Percentiles rank a stretch among this genome's conserved stretches.
Conservation (phyloP, 2,329 filamentous ascomycete species). For the Teratosphaeria gauchensis region DNA sequence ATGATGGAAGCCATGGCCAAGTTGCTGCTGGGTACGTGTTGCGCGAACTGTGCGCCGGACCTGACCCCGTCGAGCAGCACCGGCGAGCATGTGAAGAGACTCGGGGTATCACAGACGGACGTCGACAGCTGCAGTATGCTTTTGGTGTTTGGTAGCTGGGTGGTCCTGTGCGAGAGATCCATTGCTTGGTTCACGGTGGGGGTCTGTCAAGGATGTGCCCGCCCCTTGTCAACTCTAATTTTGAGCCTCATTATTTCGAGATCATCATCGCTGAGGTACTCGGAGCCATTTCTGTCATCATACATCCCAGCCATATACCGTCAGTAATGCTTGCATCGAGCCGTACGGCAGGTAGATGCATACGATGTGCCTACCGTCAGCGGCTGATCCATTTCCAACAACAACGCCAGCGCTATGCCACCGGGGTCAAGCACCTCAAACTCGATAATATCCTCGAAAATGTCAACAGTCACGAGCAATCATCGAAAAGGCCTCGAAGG, state of each 20-base stretch:
- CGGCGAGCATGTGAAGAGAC: too few relatives aligned
- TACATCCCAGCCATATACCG: not conserved
- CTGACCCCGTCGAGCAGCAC: too few relatives aligned
- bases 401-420: slow-evolving; percentile 18
- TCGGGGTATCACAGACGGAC: too few relatives aligned
- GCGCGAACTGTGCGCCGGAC: too few relatives aligned
- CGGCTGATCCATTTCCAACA: slow-evolving; percentile 19
- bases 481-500: not conserved
- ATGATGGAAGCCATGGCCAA: slow-evolving; percentile 56
- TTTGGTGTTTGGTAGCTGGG: too few relatives aligned
- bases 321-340: not conserved
- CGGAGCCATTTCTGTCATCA: not conserved
- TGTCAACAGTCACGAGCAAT: not conserved
- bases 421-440: not conserved
- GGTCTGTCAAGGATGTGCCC: not conserved
- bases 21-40: not conserved
- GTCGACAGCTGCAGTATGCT: too few relatives aligned
- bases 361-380: slow-evolving; percentile 31
- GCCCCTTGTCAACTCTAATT: not conserved
- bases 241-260: not conserved
- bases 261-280: not conserved
- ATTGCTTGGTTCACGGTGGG: not conserved
- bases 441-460: not conserved
- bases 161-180: too few relatives aligned
- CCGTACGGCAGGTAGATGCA: slow-evolving; percentile 19